These are phyloP conservation scores for Psidium guajava DNA, from an alignment of 345 rosid species.

Conservation along the genomic window DNA sequence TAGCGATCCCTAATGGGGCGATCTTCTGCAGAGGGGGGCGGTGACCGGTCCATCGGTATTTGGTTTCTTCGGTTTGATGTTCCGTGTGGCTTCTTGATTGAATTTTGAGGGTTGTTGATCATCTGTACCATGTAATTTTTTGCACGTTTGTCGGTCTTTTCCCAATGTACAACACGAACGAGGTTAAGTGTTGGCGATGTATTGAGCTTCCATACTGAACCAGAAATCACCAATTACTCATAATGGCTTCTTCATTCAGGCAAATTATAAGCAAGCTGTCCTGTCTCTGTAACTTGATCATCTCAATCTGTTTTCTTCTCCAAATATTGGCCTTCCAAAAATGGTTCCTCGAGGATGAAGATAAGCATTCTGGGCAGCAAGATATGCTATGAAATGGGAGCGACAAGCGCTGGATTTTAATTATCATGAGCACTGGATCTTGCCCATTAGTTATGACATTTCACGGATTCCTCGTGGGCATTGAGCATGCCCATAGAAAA, in stretches of 20 bases:
- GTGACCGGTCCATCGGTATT: not conserved
- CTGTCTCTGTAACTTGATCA: not conserved
- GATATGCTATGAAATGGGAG: not conserved
- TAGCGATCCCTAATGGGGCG: not conserved
- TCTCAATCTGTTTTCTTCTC: not conserved
- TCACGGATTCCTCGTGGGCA: not conserved
- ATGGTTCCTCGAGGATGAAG: not conserved
- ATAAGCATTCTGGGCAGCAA: not conserved
- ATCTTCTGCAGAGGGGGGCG: not conserved
- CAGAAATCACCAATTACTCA: not conserved
- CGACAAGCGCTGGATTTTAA: not conserved
- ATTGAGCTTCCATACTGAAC: not conserved
- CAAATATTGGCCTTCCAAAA: not conserved
- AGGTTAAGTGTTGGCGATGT: not conserved
- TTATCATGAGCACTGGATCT: not conserved
- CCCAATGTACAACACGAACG: not conserved
- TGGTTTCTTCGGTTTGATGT: not conserved
- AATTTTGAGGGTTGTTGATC: not conserved
- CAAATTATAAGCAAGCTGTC: not conserved
- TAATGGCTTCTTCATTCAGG: not conserved
- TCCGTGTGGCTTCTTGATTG: not conserved
- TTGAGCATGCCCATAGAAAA: too few relatives aligned
- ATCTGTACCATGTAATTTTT: not conserved
- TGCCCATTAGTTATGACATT: not conserved
- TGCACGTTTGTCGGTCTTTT: not conserved